These are phyloP conservation scores for Beauveria sp. DNA, from an alignment of 2,329 filamentous ascomycete species.

Conservation along the genomic window DNA sequence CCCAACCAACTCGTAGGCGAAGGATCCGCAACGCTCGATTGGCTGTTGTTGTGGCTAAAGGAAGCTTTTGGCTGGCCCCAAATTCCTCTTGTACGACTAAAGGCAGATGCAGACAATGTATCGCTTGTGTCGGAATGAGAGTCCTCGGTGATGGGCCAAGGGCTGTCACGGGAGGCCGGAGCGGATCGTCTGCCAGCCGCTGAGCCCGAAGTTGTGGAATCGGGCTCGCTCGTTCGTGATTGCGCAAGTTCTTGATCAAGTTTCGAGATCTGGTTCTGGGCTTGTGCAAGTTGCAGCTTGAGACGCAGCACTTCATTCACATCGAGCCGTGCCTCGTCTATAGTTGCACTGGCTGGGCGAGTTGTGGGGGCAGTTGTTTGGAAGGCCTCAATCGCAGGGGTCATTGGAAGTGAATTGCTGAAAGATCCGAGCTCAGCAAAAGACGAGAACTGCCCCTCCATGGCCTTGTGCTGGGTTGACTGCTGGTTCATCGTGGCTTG, in stretches of 20 bases:
- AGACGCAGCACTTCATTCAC: conserved; percentile 58
- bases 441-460: conserved; percentile 26
- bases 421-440: conserved; percentile 41
- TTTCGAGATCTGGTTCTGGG: conserved; percentile 61
- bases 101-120: conserved; percentile 40
- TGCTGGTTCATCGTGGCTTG: conserved; percentile 53
- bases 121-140: conserved; percentile 51
- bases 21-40: conserved; percentile 30
- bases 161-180: conserved; percentile 30
- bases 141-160: conserved; percentile 50
- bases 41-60: conserved; percentile 27
- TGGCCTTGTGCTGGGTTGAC: conserved; percentile 39
- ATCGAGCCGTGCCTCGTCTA: conserved; percentile 33
- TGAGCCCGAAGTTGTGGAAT: conserved; percentile 23
- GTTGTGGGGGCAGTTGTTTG: conserved; percentile 40
- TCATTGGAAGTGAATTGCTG: conserved; percentile 54
- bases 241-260: conserved; percentile 66
- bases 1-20: conserved; percentile 37
- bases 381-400: conserved; percentile 51
- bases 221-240: conserved; percentile 52
- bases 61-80: conserved; percentile 44
- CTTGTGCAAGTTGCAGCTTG: conserved; percentile 63
- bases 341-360: conserved; percentile 43
- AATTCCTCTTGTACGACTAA: conserved; percentile 47
- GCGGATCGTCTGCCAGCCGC: conserved; percentile 17